These are phyloP conservation scores for Grosmannia penicillata DNA, from an alignment of 2,329 filamentous ascomycete species.

Conservation along the genomic window DNA sequence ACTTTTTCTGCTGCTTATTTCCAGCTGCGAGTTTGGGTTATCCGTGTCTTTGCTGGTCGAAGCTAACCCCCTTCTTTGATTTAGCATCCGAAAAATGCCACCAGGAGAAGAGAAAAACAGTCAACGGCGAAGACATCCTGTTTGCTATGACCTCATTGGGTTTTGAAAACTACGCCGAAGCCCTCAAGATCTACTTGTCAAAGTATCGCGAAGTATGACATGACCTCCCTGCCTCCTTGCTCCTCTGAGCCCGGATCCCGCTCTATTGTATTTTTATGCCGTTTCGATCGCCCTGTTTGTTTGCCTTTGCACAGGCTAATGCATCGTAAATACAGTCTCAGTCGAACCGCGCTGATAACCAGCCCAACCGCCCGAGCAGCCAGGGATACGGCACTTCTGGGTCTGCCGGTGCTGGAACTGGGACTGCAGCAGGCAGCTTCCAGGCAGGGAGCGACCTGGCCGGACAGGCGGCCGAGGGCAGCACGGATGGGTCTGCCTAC, in stretches of 20 bases:
- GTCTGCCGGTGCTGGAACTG: slow-evolving; percentile 22
- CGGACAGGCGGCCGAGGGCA: slow-evolving; percentile 27
- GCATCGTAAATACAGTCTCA: slow-evolving; percentile 45
- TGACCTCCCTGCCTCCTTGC: background rate
- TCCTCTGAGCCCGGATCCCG: slow-evolving; percentile 3
- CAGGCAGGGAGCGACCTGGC: slow-evolving; percentile 27
- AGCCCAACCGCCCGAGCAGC: slow-evolving; percentile 33
- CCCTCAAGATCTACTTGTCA: slow-evolving; percentile 92
- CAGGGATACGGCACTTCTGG: slow-evolving; percentile 33
- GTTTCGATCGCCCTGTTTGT: background rate
- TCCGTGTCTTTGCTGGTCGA: too few relatives aligned
- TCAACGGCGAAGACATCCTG: slow-evolving; percentile 95
- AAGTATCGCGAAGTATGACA: slow-evolving; percentile 87
- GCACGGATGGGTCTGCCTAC: slow-evolving; percentile 26
- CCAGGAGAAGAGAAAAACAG: slow-evolving; percentile 97
- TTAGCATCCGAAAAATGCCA: slow-evolving; percentile 97
- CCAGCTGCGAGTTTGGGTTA: too few relatives aligned
- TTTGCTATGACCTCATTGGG: slow-evolving; percentile 98
- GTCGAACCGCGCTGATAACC: slow-evolving; percentile 52
- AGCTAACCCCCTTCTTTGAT: too few relatives aligned
- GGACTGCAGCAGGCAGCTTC: slow-evolving; percentile 17
- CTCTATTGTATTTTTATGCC: slow-evolving; percentile 1
- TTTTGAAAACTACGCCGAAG: slow-evolving; percentile 97
- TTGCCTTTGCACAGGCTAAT: background rate
- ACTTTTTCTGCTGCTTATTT: slow-evolving; percentile 1